Conservation (phyloP, 1,139 yeast genomes). For the Insectozyma bohioensis region DNA sequence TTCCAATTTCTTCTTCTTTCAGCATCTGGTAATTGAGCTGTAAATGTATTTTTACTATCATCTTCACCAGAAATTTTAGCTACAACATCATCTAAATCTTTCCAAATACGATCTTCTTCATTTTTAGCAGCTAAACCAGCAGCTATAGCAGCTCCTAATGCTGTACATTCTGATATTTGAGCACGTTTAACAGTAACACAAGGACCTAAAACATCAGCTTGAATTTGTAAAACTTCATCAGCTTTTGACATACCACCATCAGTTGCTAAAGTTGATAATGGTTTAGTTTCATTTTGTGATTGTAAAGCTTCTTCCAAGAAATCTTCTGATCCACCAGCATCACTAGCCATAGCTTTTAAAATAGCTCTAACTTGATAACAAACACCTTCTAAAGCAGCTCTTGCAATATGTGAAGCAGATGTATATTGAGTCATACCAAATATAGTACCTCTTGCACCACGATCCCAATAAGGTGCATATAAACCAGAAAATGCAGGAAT, state of each 20-base stretch:
- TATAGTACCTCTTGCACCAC: slow-evolving; percentile 89
- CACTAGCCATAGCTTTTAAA: slow-evolving; percentile 84
- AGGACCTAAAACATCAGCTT: slow-evolving; percentile 85
- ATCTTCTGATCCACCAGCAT: slow-evolving; percentile 61
- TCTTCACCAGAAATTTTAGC: slow-evolving; percentile 33
- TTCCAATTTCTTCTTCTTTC: slow-evolving; percentile 67
- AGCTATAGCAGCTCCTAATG: slow-evolving; percentile 94
- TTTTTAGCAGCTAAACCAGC: slow-evolving; percentile 75
- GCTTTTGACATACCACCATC: slow-evolving; percentile 98
- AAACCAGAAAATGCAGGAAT: slow-evolving; percentile 95
- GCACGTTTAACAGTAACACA: slow-evolving; percentile 85
- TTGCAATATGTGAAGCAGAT: slow-evolving; percentile 80
- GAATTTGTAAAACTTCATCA: slow-evolving; percentile 90
- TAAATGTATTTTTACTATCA: slow-evolving; percentile 41
- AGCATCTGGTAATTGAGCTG: slow-evolving; percentile 57
- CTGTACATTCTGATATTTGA: slow-evolving; percentile 85
- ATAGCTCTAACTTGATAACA: slow-evolving; percentile 93
- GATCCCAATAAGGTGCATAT: slow-evolving; percentile 96
- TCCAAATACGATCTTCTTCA: slow-evolving; percentile 70
- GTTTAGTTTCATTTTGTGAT: slow-evolving; percentile 43
- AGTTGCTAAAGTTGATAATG: slow-evolving; percentile 64
- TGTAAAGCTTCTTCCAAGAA: slow-evolving; percentile 44
- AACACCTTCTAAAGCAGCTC: slow-evolving; percentile 94
- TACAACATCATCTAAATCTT: slow-evolving; percentile 63
- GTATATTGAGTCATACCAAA: slow-evolving; percentile 92